Base-by-base conservation (phyloP, 257 asterid genomes). In the Solanum virginianum region DNA sequence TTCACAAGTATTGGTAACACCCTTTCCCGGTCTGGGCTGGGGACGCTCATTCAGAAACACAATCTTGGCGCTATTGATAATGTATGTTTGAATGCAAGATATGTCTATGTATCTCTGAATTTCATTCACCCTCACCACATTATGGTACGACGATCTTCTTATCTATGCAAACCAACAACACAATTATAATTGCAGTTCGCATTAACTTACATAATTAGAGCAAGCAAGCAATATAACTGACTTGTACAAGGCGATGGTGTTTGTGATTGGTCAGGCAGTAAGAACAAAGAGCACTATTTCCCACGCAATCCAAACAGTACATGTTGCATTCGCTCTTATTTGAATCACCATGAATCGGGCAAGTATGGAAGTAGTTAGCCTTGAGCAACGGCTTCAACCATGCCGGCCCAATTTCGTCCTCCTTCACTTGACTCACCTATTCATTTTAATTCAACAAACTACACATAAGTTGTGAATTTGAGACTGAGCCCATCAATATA, bases 241-340 rank as follows among this genome's bases (percentile, higher is more conserved):
- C 97, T 94, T 91, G 97, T 84, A 94, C 68, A 63, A 92, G 81
- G 1, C 90, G 94, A 80, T 94, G 98, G 82, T 87, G 89, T 65
- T 86, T 89, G 90, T 94, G 98, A 66, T 88, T 88, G 81, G 66
- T 24, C 49, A 87, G 85, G 26, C 98, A 94, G 85, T 80, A 91
- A 36, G 95, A 91, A 83, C 98, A 94, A 10, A 94, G 86, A 85
- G 95, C 90, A 88, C 80, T 80, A 88, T 81, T 72, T 18, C 91
- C 93, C 89, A 88, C 89, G 89, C 98, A 94, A n/a, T 94, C 97
- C 90, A 94, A 89, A 79, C 98, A 94, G 86, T 93, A 92, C 90
- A 92, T 45, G 18, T 93, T 94, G 88, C 92, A 91, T 79, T 94
- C 97, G 54, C 89, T 92, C 80, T 91, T 94, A 24, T 86, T 89